phyloP scores from a whole-genome alignment of 2,329 filamentous ascomycete genomes.

The Diaporthe vaccinii region DNA sequence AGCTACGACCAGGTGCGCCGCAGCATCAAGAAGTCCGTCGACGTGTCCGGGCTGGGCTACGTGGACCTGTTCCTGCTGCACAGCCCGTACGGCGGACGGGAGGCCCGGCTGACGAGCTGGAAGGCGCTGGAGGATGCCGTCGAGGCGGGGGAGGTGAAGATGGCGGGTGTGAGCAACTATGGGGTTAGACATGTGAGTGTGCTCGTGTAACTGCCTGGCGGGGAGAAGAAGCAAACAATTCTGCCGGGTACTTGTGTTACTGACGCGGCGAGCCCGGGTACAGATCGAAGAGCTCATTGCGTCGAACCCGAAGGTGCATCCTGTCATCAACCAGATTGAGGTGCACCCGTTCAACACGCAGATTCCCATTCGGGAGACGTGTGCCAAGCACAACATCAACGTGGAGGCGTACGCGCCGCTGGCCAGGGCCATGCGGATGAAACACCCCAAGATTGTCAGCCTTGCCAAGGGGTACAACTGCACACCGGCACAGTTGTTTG shows the following conservation, averaged over 20 bases:
- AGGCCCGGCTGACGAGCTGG: constrained; percentile 80
- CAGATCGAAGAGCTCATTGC: constrained; percentile 78
- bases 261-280: background rate
- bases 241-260: background rate
- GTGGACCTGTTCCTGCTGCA: constrained; percentile 86
- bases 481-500: constrained; percentile 79
- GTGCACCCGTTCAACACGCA: constrained; percentile 87
- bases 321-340: constrained; percentile 85
- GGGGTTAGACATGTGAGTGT: constrained; percentile 77
- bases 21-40: constrained; percentile 75
- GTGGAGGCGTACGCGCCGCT: constrained; percentile 87
- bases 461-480: constrained; percentile 78
- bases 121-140: constrained; percentile 83
- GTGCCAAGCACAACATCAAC: constrained; percentile 75
- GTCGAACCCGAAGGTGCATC: constrained; percentile 71
- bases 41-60: constrained; percentile 77
- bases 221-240: background rate
- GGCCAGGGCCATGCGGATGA: constrained; percentile 78
- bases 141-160: constrained; percentile 76
- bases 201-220: too few relatives aligned
- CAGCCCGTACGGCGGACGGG: constrained; percentile 80
- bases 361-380: constrained; percentile 74
- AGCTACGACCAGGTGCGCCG: constrained; percentile 76
- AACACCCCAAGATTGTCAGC: constrained; percentile 71
- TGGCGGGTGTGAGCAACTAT: constrained; percentile 83